phyloP scores from a whole-genome alignment of 495 filamentous ascomycete species.

The Penicillium nucicola region DNA sequence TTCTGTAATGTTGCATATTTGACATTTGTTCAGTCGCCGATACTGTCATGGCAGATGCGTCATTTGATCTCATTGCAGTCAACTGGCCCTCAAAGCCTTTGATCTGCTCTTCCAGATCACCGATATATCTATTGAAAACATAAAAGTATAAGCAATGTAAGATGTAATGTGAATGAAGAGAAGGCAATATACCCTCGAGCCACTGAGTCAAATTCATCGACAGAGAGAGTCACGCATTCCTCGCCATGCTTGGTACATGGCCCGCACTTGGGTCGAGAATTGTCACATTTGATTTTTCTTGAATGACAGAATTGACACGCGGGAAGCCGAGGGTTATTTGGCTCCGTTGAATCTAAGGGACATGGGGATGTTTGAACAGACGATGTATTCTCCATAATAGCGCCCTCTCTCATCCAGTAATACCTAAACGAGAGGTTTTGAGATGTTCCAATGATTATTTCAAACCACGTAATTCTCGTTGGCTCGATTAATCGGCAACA shows the following conservation, averaged over 20 bases:
- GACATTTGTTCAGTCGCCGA: too few species aligned
- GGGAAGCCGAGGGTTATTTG: constrained; percentile 15
- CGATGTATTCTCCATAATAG: too few species aligned
- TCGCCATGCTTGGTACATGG: constrained; percentile 17
- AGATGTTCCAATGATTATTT: too few species aligned
- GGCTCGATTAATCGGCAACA: too few species aligned
- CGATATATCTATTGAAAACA: constrained; percentile 4
- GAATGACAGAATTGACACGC: constrained; percentile 28
- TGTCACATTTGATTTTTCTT: constrained; percentile 28
- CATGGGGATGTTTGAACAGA: background rate
- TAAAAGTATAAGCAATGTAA: background rate
- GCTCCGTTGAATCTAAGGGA: background rate
- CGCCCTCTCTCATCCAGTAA: too few species aligned
- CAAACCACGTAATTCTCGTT: too few species aligned
- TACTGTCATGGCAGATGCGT: too few species aligned
- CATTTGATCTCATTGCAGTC: background rate
- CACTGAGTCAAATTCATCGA: constrained; percentile 16
- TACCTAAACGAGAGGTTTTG: too few species aligned
- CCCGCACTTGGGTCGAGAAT: constrained; percentile 20
- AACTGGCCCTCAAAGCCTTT: constrained; percentile 6
- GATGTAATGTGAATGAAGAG: background rate
- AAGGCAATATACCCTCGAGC: constrained; percentile 13
- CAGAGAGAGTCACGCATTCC: constrained; percentile 18
- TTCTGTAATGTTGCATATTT: too few species aligned
- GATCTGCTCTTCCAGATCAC: constrained; percentile 20